Conservation (phyloP, 2,329 filamentous ascomycete genomes). For the Clarireedia hainanense region DNA sequence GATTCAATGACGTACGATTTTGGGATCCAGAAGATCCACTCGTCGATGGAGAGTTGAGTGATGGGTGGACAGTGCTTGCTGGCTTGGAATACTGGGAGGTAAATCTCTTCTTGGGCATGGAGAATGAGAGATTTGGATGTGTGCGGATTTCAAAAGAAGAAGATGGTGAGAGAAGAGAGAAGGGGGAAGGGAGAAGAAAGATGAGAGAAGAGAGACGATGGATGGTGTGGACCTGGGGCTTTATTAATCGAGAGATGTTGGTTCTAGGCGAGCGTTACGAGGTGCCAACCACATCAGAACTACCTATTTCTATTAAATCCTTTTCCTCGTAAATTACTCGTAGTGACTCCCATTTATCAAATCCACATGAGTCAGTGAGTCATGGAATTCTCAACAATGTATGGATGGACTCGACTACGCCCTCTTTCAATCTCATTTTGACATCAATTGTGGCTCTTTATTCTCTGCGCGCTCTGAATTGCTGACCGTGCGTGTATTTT, state of each 20-base stretch:
- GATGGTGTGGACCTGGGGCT: neutral
- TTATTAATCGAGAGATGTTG: neutral
- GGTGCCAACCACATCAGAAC: no score
- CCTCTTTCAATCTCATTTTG: no score
- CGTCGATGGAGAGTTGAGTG: slow-evolving; percentile 34
- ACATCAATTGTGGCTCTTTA: no score
- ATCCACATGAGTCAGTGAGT: no score
- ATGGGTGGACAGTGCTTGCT: slow-evolving; percentile 44
- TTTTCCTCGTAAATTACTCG: no score
- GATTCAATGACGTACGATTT: slow-evolving; percentile 12
- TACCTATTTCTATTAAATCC: no score
- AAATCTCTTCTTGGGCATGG: slow-evolving; percentile 58
- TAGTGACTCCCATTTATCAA: no score
- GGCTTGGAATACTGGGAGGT: slow-evolving; percentile 50
- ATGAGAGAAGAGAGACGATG: neutral
- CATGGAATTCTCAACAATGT: no score
- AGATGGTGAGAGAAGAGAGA: neutral
- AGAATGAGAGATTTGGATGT: slow-evolving; percentile 3
- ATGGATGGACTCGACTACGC: no score
- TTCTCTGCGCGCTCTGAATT: no score
- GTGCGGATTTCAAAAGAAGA: neutral
- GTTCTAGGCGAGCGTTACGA: neutral
- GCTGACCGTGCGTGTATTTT: no score
- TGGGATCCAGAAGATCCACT: slow-evolving; percentile 17
- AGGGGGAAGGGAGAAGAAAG: neutral